Percentiles rank a stretch among this genome's conserved stretches.
Evolutionary conservation across 2,329 filamentous ascomycete species (phyloP).

Genomic region (Rasamsonia emersonii): DNA sequence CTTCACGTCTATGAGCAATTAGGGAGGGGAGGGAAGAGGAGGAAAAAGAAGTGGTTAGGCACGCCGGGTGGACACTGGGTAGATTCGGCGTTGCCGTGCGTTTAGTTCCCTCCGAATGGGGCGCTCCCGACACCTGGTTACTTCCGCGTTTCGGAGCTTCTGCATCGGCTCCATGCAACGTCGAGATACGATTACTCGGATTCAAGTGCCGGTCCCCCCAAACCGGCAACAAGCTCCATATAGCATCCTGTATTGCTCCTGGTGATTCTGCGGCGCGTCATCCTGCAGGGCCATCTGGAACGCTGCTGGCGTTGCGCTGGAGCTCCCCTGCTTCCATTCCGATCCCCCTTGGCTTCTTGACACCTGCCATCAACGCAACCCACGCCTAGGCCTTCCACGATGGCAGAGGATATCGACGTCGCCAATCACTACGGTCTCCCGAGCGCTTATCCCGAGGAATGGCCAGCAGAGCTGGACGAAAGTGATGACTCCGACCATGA

Average conservation of each 20-base stretch:
- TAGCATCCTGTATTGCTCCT: no score
- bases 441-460: conserved; percentile 69
- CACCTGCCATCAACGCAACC: no score
- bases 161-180: conserved; percentile 4
- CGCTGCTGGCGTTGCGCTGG: conserved; percentile 2
- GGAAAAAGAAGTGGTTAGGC: conserved; percentile 5
- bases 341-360: conserved; percentile 1
- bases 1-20: not conserved
- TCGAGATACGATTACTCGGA: conserved; percentile 4
- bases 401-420: conserved; percentile 65
- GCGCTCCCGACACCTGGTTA: conserved; percentile 6
- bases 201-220: no score
- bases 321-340: not conserved
- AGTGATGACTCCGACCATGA: conserved; percentile 59
- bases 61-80: no score
- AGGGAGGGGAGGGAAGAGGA: conserved; percentile 2
- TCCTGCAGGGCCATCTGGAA: no score
- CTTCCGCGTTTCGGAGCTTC: conserved; percentile 12
- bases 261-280: no score
- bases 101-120: conserved; percentile 1
- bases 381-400: conserved; percentile 19
- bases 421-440: conserved; percentile 85
- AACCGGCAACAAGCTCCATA: no score
- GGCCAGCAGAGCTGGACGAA: conserved; percentile 74
- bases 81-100: conserved; percentile 7